These are phyloP conservation scores for Chaetomium cochliodes DNA, from an alignment of 495 filamentous ascomycete species.

Conservation along the genomic window DNA sequence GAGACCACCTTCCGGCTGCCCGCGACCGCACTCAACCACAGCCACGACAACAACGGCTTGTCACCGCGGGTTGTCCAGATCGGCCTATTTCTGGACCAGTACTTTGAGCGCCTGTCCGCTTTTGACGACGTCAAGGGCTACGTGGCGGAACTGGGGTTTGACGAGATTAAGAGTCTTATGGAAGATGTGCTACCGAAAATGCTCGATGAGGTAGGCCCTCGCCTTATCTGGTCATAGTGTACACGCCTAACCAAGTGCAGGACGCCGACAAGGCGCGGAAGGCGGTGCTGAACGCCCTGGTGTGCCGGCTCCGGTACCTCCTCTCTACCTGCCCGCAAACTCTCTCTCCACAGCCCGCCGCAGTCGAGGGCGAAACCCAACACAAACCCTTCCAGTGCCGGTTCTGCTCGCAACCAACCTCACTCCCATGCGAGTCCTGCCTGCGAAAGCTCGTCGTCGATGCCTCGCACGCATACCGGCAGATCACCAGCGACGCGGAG, in stretches of 20 bases:
- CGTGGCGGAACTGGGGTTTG: conserved; percentile 33
- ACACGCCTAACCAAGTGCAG: conserved; percentile 17
- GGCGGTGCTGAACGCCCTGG: conserved; percentile 29
- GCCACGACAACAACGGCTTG: conserved; percentile 17
- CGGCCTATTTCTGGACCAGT: conserved; percentile 33
- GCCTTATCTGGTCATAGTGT: not conserved
- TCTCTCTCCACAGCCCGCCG: conserved; percentile 28
- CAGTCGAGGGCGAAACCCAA: conserved; percentile 27
- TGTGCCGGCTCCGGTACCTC: conserved; percentile 36
- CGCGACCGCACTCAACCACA: conserved; percentile 2
- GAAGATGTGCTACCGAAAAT: conserved; percentile 32
- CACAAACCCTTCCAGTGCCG: conserved; percentile 32
- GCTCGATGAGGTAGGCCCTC: conserved; percentile 27
- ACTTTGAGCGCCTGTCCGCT: conserved; percentile 35
- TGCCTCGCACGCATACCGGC: conserved; percentile 33
- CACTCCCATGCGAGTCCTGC: conserved; percentile 35
- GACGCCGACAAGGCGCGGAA: conserved; percentile 22
- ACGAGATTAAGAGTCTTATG: conserved; percentile 34
- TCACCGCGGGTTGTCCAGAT: conserved; percentile 36
- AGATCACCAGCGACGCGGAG: conserved; percentile 32
- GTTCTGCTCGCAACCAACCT: conserved; percentile 28
- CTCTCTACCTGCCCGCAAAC: conserved; percentile 38
- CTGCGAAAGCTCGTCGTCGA: conserved; percentile 35
- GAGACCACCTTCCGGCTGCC: conserved; percentile 32
- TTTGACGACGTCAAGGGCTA: conserved; percentile 41